Evolutionary conservation across 192 early-diverging fungal species (phyloP).

Genomic region (Gaertneriomyces sp.): DNA sequence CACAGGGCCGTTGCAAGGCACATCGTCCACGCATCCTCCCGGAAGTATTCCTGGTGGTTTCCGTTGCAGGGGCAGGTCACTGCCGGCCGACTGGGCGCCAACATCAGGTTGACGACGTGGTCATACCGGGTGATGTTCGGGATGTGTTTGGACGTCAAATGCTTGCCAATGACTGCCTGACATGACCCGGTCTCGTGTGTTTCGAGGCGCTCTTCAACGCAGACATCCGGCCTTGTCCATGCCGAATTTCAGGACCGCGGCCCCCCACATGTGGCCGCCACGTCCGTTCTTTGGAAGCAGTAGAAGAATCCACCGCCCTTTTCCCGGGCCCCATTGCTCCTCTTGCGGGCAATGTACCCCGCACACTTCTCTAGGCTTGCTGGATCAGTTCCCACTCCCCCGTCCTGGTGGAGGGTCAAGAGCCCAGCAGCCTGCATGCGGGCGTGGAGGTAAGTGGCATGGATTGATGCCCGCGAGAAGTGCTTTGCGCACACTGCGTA

Average conservation of each 20-base stretch:
- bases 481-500: no score
- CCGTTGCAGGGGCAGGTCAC: background rate
- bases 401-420: no score
- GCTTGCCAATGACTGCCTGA: background rate
- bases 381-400: no score
- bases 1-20: no score
- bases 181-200: conserved; percentile 2
- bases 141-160: background rate
- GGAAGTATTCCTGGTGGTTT: conserved; percentile 3
- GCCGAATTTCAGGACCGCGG: conserved; percentile 9
- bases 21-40: no score
- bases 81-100: background rate
- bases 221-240: conserved; percentile 1
- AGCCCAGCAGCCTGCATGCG: no score
- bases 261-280: background rate
- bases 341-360: no score
- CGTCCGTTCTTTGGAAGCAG: background rate
- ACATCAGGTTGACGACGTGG: conserved; percentile 11
- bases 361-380: no score
- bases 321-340: no score
- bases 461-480: no score
- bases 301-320: no score
- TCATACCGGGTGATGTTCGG: background rate
- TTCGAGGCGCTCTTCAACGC: background rate
- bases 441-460: no score